A percentile compares a stretch with the other conserved stretches of the same genome.
Evolutionary conservation across 1,284 basidiomycete genomes (phyloP).

Genomic region (Papiliotrema flavescens): DNA sequence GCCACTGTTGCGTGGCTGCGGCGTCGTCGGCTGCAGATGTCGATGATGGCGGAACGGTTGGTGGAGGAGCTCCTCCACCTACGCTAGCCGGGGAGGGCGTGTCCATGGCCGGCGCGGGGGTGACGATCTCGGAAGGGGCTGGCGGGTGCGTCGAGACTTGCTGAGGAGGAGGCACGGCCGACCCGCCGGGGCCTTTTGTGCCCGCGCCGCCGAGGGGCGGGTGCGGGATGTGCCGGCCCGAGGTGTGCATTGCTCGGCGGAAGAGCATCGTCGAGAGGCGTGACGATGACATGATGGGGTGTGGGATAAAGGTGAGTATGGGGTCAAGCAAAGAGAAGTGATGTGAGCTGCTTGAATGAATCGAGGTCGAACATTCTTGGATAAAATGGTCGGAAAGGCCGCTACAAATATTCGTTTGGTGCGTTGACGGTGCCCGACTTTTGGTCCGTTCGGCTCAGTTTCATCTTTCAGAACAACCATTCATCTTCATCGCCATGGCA

Average conservation of each 20-base stretch:
- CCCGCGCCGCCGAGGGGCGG: slow-evolving; percentile 17
- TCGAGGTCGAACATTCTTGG: background rate
- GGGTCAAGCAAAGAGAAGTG: no score
- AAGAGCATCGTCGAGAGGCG: background rate
- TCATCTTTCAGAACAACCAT: no score
- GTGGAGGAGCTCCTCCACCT: background rate
- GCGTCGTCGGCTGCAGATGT: no score
- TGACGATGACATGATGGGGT: background rate
- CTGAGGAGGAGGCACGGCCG: slow-evolving; percentile 1
- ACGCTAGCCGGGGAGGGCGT: background rate
- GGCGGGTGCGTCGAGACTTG: background rate
- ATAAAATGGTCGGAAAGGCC: background rate
- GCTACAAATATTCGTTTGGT: background rate
- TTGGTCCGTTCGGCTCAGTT: no score
- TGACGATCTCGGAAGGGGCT: background rate
- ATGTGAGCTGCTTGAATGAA: no score
- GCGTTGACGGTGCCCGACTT: no score
- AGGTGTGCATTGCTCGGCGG: slow-evolving; percentile 30
- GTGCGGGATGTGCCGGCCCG: slow-evolving; percentile 26
- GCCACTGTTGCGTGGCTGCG: no score
- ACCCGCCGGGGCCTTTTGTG: background rate
- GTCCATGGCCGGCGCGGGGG: background rate
- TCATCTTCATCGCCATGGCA: background rate
- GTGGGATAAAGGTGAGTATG: background rate
- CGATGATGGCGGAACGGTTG: background rate